These are phyloP conservation scores for Trametes versicolor DNA, from an alignment of 1,284 basidiomycete species.

Conservation along the genomic window DNA sequence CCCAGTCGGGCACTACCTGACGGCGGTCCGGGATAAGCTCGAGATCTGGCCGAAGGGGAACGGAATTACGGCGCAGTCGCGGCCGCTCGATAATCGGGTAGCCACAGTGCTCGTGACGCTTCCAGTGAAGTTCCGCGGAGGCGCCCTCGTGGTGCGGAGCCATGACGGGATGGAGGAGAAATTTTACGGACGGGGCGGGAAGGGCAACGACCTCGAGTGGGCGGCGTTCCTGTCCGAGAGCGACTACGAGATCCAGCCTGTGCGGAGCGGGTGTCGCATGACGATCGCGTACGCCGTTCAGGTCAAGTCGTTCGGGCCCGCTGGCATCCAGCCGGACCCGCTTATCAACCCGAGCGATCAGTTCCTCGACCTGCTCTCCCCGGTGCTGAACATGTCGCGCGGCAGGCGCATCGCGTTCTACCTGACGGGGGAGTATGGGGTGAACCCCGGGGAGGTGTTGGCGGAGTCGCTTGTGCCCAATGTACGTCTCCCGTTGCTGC, in stretches of 20 bases:
- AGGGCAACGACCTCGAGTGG: constrained; percentile 77
- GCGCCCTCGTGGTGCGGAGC: constrained; percentile 66
- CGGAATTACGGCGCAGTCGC: constrained; percentile 62
- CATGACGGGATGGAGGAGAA: constrained; percentile 67
- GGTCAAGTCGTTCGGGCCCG: constrained; percentile 71
- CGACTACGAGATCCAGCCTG: constrained; percentile 75
- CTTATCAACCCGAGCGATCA: constrained; percentile 76
- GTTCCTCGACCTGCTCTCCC: constrained; percentile 75
- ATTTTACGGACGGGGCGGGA: constrained; percentile 69
- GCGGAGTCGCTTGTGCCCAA: constrained; percentile 76
- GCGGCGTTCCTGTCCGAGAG: constrained; percentile 77
- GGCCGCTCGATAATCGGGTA: constrained; percentile 70
- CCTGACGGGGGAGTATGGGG: constrained; percentile 72
- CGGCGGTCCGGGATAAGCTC: constrained; percentile 71
- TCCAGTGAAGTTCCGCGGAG: constrained; percentile 77
- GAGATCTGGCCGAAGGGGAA: constrained; percentile 73
- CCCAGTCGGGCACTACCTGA: constrained; percentile 73
- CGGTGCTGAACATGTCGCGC: constrained; percentile 73
- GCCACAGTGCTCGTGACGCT: constrained; percentile 79
- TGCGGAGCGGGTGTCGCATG: constrained; percentile 74
- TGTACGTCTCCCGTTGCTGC: constrained; percentile 50
- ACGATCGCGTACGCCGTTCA: constrained; percentile 77
- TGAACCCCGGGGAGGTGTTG: constrained; percentile 74
- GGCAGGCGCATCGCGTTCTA: constrained; percentile 78
- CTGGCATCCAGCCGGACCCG: constrained; percentile 61